Evolutionary conservation across 345 rosid species (phyloP).

Genomic region (Lepidium sativum): DNA sequence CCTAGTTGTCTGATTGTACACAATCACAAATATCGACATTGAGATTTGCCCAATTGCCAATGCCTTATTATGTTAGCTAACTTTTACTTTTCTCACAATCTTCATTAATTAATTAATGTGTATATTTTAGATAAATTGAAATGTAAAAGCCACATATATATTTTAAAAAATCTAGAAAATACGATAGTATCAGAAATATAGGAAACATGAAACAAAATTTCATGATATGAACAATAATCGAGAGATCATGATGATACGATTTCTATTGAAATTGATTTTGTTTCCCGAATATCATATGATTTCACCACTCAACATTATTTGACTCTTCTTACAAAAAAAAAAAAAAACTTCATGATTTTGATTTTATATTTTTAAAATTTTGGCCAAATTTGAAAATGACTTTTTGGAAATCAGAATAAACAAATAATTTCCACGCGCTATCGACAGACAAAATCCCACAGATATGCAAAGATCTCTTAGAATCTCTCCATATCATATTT

Average conservation of each 20-base stretch:
- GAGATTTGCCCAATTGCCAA: too few relatives aligned
- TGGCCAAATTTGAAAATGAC: conserved; percentile 17
- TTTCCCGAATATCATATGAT: conserved; percentile 9
- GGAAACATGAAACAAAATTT: neutral
- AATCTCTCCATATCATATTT: conserved; percentile 22
- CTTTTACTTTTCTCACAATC: too few relatives aligned
- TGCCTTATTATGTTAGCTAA: too few relatives aligned
- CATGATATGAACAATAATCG: conserved; percentile 14
- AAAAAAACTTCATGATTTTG: neutral
- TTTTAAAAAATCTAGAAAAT: neutral
- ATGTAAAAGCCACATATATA: too few relatives aligned
- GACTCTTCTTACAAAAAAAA: conserved; percentile 2
- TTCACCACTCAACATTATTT: conserved; percentile 19
- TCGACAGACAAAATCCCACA: conserved; percentile 28
- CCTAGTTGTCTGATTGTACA: too few relatives aligned
- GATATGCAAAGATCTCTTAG: conserved; percentile 27
- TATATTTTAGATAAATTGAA: too few relatives aligned
- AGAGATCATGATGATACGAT: conserved; percentile 25
- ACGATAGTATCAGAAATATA: neutral
- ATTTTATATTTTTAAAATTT: neutral
- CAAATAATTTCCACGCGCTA: conserved; percentile 22
- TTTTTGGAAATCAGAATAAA: conserved; percentile 13
- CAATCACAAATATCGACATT: too few relatives aligned
- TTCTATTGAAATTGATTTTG: neutral
- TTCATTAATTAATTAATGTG: too few relatives aligned